A percentile compares a stretch with the other conserved stretches of the same genome.
Conservation (phyloP, 1,284 basidiomycete genomes). For the Ceratobasidium sp. region DNA sequence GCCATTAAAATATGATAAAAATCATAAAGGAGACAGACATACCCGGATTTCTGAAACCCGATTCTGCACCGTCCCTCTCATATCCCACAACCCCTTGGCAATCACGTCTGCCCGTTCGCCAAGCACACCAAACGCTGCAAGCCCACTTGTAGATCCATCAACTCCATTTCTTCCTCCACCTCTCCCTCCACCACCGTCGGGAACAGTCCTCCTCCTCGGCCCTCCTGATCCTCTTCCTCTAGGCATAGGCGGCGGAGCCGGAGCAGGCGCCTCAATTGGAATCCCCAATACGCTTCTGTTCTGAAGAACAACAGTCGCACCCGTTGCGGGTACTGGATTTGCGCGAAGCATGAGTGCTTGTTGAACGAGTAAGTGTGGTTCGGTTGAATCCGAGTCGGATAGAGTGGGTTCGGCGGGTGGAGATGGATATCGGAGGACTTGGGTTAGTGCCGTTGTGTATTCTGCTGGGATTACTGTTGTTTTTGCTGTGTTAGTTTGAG, state of each 20-base stretch:
- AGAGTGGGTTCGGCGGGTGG: constrained; percentile 48
- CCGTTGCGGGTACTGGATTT: constrained; percentile 78
- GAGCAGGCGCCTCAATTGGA: constrained; percentile 72
- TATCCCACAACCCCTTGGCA: constrained; percentile 79
- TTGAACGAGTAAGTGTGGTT: constrained; percentile 75
- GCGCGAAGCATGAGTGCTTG: constrained; percentile 86
- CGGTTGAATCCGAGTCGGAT: constrained; percentile 41
- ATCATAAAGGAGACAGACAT: constrained; percentile 7
- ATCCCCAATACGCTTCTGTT: constrained; percentile 84
- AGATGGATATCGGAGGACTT: constrained; percentile 84
- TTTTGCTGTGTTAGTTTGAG: constrained; percentile 43
- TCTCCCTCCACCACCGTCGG: not conserved
- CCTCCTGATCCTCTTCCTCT: constrained; percentile 50
- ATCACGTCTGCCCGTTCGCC: constrained; percentile 76
- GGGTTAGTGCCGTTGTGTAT: constrained; percentile 86
- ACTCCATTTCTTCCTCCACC: constrained; percentile 44
- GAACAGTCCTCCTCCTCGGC: not conserved
- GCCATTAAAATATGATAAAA: constrained; percentile 5
- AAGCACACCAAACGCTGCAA: constrained; percentile 24
- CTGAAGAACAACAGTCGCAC: constrained; percentile 81
- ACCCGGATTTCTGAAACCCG: constrained; percentile 54
- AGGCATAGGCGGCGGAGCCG: constrained; percentile 57
- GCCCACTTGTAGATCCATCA: constrained; percentile 25
- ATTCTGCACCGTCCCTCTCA: constrained; percentile 57
- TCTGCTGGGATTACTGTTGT: constrained; percentile 83